These are phyloP conservation scores for Musa beccarii DNA, from an alignment of 176 grass and related monocot species.

Conservation along the genomic window DNA sequence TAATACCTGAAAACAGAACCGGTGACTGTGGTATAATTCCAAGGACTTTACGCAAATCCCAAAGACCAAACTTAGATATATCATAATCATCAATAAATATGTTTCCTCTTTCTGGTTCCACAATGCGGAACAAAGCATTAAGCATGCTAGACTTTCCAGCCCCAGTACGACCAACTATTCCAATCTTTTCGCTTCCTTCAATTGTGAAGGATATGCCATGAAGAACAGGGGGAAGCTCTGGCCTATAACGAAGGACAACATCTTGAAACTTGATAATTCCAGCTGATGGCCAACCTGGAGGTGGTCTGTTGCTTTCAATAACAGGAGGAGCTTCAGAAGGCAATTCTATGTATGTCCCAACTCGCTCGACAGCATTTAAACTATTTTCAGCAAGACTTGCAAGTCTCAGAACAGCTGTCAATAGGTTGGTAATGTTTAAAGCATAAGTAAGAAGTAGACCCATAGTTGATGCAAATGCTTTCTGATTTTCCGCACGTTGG, in stretches of 20 bases:
- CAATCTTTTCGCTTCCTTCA: slow-evolving; percentile 86
- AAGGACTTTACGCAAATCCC: slow-evolving; percentile 90
- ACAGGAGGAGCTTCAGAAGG: slow-evolving; percentile 89
- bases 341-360: slow-evolving; percentile 84
- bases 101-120: slow-evolving; percentile 71
- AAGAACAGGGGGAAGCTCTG: slow-evolving; percentile 94
- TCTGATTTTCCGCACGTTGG: slow-evolving; percentile 77
- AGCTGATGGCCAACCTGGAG: slow-evolving; percentile 83
- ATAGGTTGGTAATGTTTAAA: slow-evolving; percentile 89
- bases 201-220: slow-evolving; percentile 93
- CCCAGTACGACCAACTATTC: slow-evolving; percentile 95
- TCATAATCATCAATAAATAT: slow-evolving; percentile 83
- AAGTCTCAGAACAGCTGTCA: slow-evolving; percentile 72
- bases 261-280: slow-evolving; percentile 85
- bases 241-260: slow-evolving; percentile 80
- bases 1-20: slow-evolving; percentile 90
- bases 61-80: slow-evolving; percentile 79
- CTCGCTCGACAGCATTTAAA: slow-evolving; percentile 94
- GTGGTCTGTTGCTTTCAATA: slow-evolving; percentile 73
- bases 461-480: slow-evolving; percentile 95
- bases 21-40: slow-evolving; percentile 97
- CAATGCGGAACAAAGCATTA: slow-evolving; percentile 92
- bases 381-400: slow-evolving; percentile 99
- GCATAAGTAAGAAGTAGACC: slow-evolving; percentile 90
- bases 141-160: slow-evolving; percentile 99